Conservation (phyloP, 225 moss, liverwort and hornwort genomes). For the Physcomitrium patens region DNA sequence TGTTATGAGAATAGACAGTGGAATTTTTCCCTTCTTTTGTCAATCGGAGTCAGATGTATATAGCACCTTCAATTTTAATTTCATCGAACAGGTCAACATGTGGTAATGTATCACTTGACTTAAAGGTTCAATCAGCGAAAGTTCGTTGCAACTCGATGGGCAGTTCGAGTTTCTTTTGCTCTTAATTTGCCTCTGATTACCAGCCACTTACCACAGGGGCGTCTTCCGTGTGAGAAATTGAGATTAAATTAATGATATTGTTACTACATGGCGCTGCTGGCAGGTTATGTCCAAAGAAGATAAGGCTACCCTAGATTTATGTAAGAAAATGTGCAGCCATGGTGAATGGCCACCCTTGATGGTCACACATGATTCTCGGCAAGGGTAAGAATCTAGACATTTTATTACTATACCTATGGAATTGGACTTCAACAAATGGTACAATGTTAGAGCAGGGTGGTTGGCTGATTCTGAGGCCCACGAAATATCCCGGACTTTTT, state of each 20-base stretch:
- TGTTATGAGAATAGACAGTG: background rate
- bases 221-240: background rate
- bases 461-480: too few relatives aligned
- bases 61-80: slow-evolving; percentile 3
- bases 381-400: slow-evolving; percentile 49
- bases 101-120: background rate
- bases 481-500: too few relatives aligned
- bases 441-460: too few relatives aligned
- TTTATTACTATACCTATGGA: too few relatives aligned
- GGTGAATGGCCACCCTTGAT: slow-evolving; percentile 67
- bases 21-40: background rate
- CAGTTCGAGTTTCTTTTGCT: too few relatives aligned
- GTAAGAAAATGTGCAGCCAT: slow-evolving; percentile 57
- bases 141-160: too few relatives aligned
- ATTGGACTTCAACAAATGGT: too few relatives aligned
- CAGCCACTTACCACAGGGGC: too few relatives aligned
- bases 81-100: background rate
- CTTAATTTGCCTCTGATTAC: too few relatives aligned
- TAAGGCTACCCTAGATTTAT: slow-evolving; percentile 53
- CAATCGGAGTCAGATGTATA: background rate
- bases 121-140: too few relatives aligned
- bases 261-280: background rate
- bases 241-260: background rate
- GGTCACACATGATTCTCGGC: slow-evolving; percentile 53
- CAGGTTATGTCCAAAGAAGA: slow-evolving; percentile 73